These are phyloP conservation scores for Cutaneotrichosporon spelunceum DNA, from an alignment of 1,284 basidiomycete genomes.

Conservation along the genomic window DNA sequence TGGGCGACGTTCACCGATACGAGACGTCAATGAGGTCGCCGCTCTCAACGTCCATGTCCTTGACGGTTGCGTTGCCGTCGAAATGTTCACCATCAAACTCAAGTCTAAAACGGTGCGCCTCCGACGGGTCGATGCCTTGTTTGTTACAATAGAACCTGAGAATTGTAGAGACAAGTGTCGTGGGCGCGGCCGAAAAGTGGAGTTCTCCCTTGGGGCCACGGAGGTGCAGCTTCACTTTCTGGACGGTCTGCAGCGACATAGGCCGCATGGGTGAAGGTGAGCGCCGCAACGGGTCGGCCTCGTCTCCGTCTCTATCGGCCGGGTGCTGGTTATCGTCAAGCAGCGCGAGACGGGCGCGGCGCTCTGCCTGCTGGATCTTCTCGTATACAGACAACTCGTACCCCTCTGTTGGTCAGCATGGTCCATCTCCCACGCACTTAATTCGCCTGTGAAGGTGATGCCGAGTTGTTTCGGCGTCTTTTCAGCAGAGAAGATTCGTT, in stretches of 20 bases:
- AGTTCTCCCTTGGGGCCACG: constrained; percentile 18
- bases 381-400: constrained; percentile 36
- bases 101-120: constrained; percentile 20
- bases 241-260: not conserved
- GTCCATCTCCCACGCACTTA: constrained; percentile 27
- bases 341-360: constrained; percentile 4
- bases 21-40: constrained; percentile 33
- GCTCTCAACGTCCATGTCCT: constrained; percentile 33
- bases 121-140: not conserved
- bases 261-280: not conserved
- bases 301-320: not conserved
- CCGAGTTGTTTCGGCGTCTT: constrained; percentile 30
- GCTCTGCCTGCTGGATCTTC: constrained; percentile 18
- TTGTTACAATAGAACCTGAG: constrained; percentile 28
- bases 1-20: not conserved
- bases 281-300: not conserved
- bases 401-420: constrained; percentile 25
- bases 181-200: constrained; percentile 2
- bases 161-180: constrained; percentile 15
- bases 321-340: not conserved
- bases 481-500: constrained; percentile 21
- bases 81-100: constrained; percentile 34
- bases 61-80: constrained; percentile 18
- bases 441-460: constrained; percentile 27
- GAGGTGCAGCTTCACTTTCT: constrained; percentile 12